phyloP scores from a whole-genome alignment of 2,329 filamentous ascomycete genomes.

The Kalaharituber pfeilii region DNA sequence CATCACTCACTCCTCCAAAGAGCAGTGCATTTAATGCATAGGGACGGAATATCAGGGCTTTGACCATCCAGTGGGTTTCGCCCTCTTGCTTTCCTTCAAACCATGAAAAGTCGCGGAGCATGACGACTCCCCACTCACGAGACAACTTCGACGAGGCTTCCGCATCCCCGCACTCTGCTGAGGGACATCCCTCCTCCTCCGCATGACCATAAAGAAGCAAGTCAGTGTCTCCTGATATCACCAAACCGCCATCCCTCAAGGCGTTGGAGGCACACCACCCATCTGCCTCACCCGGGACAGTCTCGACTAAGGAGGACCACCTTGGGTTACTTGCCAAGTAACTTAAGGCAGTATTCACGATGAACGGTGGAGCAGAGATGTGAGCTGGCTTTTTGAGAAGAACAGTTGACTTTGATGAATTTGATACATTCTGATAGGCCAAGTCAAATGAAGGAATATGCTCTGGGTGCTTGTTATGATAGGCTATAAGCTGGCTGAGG shows the following conservation, averaged over 20 bases:
- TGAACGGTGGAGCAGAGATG: slow-evolving; percentile 45
- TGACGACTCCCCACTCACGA: slow-evolving; percentile 12
- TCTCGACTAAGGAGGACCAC: slow-evolving; percentile 32
- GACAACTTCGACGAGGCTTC: background rate
- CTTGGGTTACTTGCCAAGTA: slow-evolving; percentile 35
- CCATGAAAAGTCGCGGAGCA: slow-evolving; percentile 13
- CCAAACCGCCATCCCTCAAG: slow-evolving; percentile 35
- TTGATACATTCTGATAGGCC: slow-evolving; percentile 9
- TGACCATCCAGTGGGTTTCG: background rate
- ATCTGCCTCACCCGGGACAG: slow-evolving; percentile 77
- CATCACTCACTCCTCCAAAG: slow-evolving; percentile 4
- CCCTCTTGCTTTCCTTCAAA: background rate
- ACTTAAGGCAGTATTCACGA: slow-evolving; percentile 63
- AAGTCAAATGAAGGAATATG: slow-evolving; percentile 2
- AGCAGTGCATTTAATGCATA: background rate
- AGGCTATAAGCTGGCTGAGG: slow-evolving; percentile 35
- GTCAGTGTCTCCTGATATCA: slow-evolving; percentile 77
- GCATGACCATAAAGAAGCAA: slow-evolving; percentile 59
- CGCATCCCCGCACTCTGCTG: too few species aligned
- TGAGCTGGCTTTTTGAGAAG: slow-evolving; percentile 25
- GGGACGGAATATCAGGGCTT: slow-evolving; percentile 10
- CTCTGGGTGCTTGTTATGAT: slow-evolving; percentile 15
- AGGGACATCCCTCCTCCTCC: slow-evolving; percentile 27
- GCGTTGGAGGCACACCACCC: slow-evolving; percentile 54
- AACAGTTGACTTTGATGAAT: slow-evolving; percentile 12